phyloP scores from a whole-genome alignment of 1,139 yeast species.

The Candida sanyaensis region DNA sequence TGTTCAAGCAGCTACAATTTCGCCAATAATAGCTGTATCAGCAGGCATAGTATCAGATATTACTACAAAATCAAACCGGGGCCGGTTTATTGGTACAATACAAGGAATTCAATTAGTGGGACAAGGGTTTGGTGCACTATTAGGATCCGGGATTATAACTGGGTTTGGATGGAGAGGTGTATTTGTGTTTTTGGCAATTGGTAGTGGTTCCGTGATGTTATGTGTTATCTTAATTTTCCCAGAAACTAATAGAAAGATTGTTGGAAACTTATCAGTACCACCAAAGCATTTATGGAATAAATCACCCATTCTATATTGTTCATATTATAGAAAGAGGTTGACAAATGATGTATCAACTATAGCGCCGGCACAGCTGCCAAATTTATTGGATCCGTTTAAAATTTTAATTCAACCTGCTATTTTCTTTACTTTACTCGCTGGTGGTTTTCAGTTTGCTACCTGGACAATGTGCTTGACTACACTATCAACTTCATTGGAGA shows the following conservation, averaged over 20 bases:
- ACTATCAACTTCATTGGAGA: conserved; percentile 53
- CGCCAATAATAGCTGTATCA: conserved; percentile 68
- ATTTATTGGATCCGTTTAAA: conserved; percentile 47
- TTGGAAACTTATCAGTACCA: conserved; percentile 62
- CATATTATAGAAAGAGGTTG: conserved; percentile 18
- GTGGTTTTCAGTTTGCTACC: conserved; percentile 60
- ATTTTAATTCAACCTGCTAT: conserved; percentile 37
- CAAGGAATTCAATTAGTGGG: conserved; percentile 70
- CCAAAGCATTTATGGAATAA: conserved; percentile 43
- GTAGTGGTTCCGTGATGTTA: conserved; percentile 46
- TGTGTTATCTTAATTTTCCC: conserved; percentile 52
- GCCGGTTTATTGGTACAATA: conserved; percentile 61
- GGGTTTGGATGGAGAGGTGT: conserved; percentile 73
- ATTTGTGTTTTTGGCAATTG: conserved; percentile 71
- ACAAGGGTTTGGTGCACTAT: conserved; percentile 72
- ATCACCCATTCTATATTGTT: conserved; percentile 41
- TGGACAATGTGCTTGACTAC: conserved; percentile 76
- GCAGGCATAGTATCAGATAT: conserved; percentile 72
- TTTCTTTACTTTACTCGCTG: conserved; percentile 42
- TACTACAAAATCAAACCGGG: conserved; percentile 62
- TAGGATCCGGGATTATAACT: conserved; percentile 67
- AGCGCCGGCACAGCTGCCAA: conserved; percentile 24
- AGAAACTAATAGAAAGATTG: conserved; percentile 69
- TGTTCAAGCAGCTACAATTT: conserved; percentile 68
- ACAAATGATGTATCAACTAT: conserved; percentile 20